Base-by-base conservation (phyloP, 768 basidiomycete genomes). In the Naganishia onofrii region DNA sequence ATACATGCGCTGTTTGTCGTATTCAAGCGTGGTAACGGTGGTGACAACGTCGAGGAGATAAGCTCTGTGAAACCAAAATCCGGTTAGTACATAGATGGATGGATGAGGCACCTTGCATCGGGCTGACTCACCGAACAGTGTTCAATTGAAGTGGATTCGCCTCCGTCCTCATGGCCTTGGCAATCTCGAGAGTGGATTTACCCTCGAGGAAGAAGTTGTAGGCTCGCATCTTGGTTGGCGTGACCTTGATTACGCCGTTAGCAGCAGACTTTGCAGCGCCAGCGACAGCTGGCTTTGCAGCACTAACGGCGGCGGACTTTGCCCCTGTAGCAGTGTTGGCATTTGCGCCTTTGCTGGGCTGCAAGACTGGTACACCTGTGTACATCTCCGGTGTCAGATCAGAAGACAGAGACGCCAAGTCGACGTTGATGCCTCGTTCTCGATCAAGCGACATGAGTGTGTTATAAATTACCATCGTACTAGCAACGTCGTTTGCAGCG, bases 401-500 rank as follows among this genome's bases (percentile, higher is more conserved):
- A 13, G 1, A 5, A 2, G 42, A 51, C 3, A 63, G 21, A 36
- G 51, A 19, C 26, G 56, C 19, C 8, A 44, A 31, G 29, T 71
- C 51, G 26, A 63, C 2, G 3, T 21, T 52, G 44, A 74, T 66
- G 0, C 66, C 64, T 0, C 67, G 42, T n/a, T 72, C 68, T 36
- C 67, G 51, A 0, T 71, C 76, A 0, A 76, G 34, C 3, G 31
- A n/a, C 26, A 58, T 38, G 13, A 80, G 67, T 6, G 32, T 36
- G 10, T 71, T 57, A 67, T 73, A 78, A 46, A 80, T 73, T 53
- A 75, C 56, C 19, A 75, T 54, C 8, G 75, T 72, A 26, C 75
- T 71, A 51, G 72, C 76, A 0, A 78, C 79, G 60, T 80, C 79
- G 70, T 80, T 77, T 17, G 77, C 77, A 13, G 77, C 79, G 52